Evolutionary conservation across 2,329 filamentous ascomycete species (phyloP).

Genomic region (Beauveria rudraprayagi): DNA sequence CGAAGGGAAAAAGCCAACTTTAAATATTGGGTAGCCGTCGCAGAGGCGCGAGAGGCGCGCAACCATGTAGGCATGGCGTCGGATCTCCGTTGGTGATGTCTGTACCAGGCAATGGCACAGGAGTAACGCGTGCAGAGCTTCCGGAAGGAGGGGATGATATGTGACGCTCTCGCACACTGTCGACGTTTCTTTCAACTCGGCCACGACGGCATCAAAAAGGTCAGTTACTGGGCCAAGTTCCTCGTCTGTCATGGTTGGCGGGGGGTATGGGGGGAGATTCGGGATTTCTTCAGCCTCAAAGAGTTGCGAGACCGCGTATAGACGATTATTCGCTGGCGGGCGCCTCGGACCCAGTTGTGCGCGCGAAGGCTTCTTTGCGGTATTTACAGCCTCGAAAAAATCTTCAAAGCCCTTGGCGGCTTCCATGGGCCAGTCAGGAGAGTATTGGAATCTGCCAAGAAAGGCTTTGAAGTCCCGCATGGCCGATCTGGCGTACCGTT

Average conservation of each 20-base stretch:
- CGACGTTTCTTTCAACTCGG: background rate
- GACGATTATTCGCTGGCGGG: slow-evolving; percentile 22
- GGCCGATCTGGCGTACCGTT: slow-evolving; percentile 66
- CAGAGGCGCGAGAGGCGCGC: slow-evolving; percentile 65
- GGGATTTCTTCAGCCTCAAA: slow-evolving; percentile 54
- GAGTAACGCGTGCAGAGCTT: slow-evolving; percentile 70
- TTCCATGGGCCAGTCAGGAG: slow-evolving; percentile 57
- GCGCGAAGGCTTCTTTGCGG: slow-evolving; percentile 32
- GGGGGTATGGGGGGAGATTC: slow-evolving; percentile 62
- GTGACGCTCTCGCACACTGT: slow-evolving; percentile 38
- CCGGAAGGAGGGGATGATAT: slow-evolving; percentile 72
- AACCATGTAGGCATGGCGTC: slow-evolving; percentile 74
- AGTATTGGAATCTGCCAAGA: slow-evolving; percentile 69
- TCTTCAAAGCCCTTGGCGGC: slow-evolving; percentile 48
- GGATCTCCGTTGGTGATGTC: slow-evolving; percentile 68
- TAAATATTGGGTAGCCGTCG: slow-evolving; percentile 75
- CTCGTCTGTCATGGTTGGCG: slow-evolving; percentile 22
- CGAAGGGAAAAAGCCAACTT: slow-evolving; percentile 61
- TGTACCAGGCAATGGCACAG: slow-evolving; percentile 73
- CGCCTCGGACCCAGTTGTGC: slow-evolving; percentile 32
- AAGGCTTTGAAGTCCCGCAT: slow-evolving; percentile 68
- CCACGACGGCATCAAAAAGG: background rate
- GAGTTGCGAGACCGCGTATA: slow-evolving; percentile 49
- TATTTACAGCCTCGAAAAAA: slow-evolving; percentile 38
- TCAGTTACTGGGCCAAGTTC: background rate